phyloP scores from a whole-genome alignment of 2,329 filamentous ascomycete species.

The Diaporthe caulivora region DNA sequence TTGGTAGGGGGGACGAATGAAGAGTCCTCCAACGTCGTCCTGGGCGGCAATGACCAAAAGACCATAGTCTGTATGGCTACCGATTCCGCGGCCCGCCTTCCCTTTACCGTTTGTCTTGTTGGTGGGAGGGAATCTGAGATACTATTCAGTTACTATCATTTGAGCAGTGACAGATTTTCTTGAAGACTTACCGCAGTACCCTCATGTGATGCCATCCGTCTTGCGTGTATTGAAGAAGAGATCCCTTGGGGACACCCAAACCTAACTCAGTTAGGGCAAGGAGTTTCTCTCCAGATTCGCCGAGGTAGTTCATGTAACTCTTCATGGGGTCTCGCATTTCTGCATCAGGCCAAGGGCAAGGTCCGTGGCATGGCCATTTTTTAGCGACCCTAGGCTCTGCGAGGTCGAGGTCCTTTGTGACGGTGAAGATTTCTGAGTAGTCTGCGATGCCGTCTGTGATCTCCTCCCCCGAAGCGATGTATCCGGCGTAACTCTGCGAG shows the following conservation, averaged over 20 bases:
- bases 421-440: conserved; percentile 65
- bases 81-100: conserved; percentile 62
- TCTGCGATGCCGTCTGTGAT: conserved; percentile 62
- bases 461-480: conserved; percentile 63
- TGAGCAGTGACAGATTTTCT: neutral
- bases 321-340: conserved; percentile 55
- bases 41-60: conserved; percentile 64
- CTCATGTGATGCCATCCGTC: conserved; percentile 67
- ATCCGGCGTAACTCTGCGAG: conserved; percentile 59
- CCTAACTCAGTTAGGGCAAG: conserved; percentile 60
- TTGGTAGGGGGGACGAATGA: conserved; percentile 57
- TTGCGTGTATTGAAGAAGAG: conserved; percentile 55
- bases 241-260: conserved; percentile 54
- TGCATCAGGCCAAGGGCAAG: conserved; percentile 60
- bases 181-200: conserved; percentile 54
- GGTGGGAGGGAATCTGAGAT: conserved; percentile 48
- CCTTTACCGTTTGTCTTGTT: conserved; percentile 61
- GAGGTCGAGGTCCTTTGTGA: conserved; percentile 59
- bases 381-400: conserved; percentile 54
- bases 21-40: conserved; percentile 63
- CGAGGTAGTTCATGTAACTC: conserved; percentile 56
- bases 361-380: conserved; percentile 63
- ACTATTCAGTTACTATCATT: neutral
- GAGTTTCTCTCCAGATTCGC: conserved; percentile 57
- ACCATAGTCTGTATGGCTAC: conserved; percentile 65